Conservation (phyloP, 2,329 filamentous ascomycete genomes). For the Fusarium penzigii region DNA sequence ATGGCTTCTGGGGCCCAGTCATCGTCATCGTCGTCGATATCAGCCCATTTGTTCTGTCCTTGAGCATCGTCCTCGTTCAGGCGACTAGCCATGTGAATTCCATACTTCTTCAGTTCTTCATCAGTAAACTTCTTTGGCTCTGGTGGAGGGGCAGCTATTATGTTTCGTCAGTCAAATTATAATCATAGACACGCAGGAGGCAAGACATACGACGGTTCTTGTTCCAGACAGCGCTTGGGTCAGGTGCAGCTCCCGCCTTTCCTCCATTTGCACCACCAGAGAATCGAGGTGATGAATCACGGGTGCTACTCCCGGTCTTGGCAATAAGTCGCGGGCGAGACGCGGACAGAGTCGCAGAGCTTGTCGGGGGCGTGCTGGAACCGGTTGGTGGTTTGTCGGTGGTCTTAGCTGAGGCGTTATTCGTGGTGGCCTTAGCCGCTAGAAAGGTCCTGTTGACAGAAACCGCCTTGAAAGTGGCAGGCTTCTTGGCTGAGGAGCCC, state of each 20-base stretch:
- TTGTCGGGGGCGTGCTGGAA: slow-evolving; percentile 48
- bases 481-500: slow-evolving; percentile 68
- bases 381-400: slow-evolving; percentile 51
- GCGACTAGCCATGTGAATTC: slow-evolving; percentile 81
- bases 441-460: slow-evolving; percentile 85
- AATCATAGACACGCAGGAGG: slow-evolving; percentile 1
- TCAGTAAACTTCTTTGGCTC: slow-evolving; percentile 83
- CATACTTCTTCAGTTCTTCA: slow-evolving; percentile 83
- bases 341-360: slow-evolving; percentile 48
- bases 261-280: slow-evolving; percentile 53
- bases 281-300: slow-evolving; percentile 51
- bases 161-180: slow-evolving; percentile 20
- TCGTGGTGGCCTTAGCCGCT: slow-evolving; percentile 62
- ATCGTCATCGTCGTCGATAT: slow-evolving; percentile 86
- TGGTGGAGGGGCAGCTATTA: slow-evolving; percentile 59
- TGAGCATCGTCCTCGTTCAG: slow-evolving; percentile 73
- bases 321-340: slow-evolving; percentile 73
- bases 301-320: slow-evolving; percentile 66
- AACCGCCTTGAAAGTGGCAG: slow-evolving; percentile 78
- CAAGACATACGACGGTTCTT: slow-evolving; percentile 74
- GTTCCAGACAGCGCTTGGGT: slow-evolving; percentile 81
- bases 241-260: slow-evolving; percentile 62
- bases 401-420: slow-evolving; percentile 48
- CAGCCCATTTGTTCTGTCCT: slow-evolving; percentile 83
- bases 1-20: slow-evolving; percentile 85